Evolutionary conservation across 2,329 filamentous ascomycete species (phyloP).

Genomic region (Colletotrichum sp.): DNA sequence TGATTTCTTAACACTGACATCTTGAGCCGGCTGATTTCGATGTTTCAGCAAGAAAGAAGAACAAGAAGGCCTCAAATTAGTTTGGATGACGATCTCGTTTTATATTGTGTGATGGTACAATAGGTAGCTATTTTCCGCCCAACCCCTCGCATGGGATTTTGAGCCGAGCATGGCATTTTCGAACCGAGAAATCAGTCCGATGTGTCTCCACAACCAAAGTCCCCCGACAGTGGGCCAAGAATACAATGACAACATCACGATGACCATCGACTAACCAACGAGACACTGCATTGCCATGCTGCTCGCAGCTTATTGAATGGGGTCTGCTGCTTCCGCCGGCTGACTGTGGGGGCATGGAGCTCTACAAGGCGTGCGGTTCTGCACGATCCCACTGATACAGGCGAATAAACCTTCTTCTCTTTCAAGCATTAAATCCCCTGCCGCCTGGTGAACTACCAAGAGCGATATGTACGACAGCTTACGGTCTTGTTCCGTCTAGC

Average conservation of each 20-base stretch:
- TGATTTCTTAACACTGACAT: not conserved
- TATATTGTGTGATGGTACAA: not conserved
- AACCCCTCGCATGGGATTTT: not conserved
- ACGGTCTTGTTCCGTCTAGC: not conserved
- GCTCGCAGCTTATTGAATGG: not conserved
- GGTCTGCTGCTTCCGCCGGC: not conserved
- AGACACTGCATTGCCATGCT: not conserved
- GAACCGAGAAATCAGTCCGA: not conserved
- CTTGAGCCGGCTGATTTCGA: not conserved
- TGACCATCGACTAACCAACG: not conserved
- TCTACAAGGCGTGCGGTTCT: not conserved
- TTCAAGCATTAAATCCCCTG: not conserved
- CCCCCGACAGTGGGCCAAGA: not conserved
- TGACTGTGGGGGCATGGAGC: not conserved
- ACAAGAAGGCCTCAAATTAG: not conserved
- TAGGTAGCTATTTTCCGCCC: not conserved
- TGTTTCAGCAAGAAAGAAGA: not conserved
- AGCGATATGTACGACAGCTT: not conserved
- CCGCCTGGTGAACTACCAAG: not conserved
- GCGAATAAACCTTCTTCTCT: not conserved
- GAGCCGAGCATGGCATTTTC: not conserved
- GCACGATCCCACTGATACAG: not conserved
- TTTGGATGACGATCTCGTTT: not conserved
- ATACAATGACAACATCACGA: not conserved
- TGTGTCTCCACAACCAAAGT: not conserved